Evolutionary conservation across 2,329 filamentous ascomycete species (phyloP).

Genomic region (Fusarium sp.): DNA sequence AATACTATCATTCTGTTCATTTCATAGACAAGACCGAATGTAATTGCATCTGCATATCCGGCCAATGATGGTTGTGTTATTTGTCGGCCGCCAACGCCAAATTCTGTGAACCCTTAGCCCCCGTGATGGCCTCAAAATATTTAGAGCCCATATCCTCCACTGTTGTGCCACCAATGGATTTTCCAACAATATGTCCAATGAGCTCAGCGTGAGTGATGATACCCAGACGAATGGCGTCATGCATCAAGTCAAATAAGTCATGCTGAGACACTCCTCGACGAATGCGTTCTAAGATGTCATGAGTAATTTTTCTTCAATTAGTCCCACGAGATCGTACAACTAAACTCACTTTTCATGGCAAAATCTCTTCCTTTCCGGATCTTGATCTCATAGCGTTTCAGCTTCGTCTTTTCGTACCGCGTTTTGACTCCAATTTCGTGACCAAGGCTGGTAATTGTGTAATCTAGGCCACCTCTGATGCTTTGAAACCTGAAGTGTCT

Average conservation of each 20-base stretch:
- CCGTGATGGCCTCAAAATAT: constrained; percentile 16
- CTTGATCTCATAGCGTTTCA: constrained; percentile 6
- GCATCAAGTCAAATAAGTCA: constrained; percentile 15
- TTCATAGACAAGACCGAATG: too few species aligned
- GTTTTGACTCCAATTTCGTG: constrained; percentile 12
- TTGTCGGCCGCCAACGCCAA: neutral
- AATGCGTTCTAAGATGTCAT: too few species aligned
- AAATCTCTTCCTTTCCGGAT: constrained; percentile 8
- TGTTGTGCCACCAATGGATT: constrained; percentile 5
- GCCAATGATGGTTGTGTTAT: too few species aligned
- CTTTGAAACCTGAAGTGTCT: constrained; percentile 12
- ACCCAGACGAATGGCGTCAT: constrained; percentile 7
- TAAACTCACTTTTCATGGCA: constrained; percentile 5
- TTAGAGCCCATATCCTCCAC: constrained; percentile 13
- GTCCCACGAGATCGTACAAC: too few species aligned
- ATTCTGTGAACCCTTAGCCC: constrained; percentile 1
- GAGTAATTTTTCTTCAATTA: too few species aligned
- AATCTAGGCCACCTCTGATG: constrained; percentile 8
- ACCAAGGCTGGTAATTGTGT: constrained; percentile 2
- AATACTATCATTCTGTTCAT: neutral
- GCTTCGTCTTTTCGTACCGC: neutral
- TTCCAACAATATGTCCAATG: constrained; percentile 1
- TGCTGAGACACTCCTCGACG: constrained; percentile 9
- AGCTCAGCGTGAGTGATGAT: constrained; percentile 5
- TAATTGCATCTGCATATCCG: too few species aligned